phyloP scores from a whole-genome alignment of 495 filamentous ascomycete species.

The Lindgomyces ingoldianus region DNA sequence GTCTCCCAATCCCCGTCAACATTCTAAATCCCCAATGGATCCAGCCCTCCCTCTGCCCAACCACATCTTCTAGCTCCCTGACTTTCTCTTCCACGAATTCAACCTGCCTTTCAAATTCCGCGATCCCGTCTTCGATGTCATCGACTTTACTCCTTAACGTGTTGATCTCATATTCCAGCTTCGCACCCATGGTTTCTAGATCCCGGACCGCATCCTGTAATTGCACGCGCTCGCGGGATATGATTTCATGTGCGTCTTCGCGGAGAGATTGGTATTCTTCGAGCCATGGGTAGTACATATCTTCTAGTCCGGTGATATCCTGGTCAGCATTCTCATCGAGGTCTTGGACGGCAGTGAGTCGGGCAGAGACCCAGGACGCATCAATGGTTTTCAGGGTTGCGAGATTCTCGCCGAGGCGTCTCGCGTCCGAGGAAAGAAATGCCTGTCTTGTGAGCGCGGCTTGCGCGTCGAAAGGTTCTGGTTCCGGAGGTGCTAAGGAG shows the following conservation, averaged over 20 bases:
- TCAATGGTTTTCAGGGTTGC: slow-evolving; percentile 53
- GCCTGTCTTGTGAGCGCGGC: slow-evolving; percentile 49
- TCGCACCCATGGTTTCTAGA: slow-evolving; percentile 78
- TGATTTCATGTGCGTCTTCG: slow-evolving; percentile 64
- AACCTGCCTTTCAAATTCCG: slow-evolving; percentile 80
- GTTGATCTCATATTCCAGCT: slow-evolving; percentile 91
- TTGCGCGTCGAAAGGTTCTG: slow-evolving; percentile 26
- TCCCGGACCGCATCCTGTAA: slow-evolving; percentile 76
- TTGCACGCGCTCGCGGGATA: slow-evolving; percentile 64
- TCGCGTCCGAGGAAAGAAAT: slow-evolving; percentile 59
- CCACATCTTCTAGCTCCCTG: slow-evolving; percentile 59
- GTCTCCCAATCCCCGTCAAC: slow-evolving; percentile 59
- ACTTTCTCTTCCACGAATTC: slow-evolving; percentile 73
- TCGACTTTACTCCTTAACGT: slow-evolving; percentile 77
- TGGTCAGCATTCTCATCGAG: slow-evolving; percentile 62
- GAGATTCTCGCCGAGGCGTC: slow-evolving; percentile 56
- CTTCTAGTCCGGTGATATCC: slow-evolving; percentile 66
- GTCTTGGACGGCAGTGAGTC: slow-evolving; percentile 61
- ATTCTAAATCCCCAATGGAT: slow-evolving; percentile 60
- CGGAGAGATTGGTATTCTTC: slow-evolving; percentile 65
- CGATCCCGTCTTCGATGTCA: slow-evolving; percentile 82
- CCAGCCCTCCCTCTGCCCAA: slow-evolving; percentile 34
- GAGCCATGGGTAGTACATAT: slow-evolving; percentile 65
- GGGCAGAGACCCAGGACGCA: slow-evolving; percentile 66
- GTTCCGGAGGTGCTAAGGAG: slow-evolving; percentile 42